phyloP scores from a whole-genome alignment of 1,139 yeast species.

The Lodderomyces orthopsilosis region DNA sequence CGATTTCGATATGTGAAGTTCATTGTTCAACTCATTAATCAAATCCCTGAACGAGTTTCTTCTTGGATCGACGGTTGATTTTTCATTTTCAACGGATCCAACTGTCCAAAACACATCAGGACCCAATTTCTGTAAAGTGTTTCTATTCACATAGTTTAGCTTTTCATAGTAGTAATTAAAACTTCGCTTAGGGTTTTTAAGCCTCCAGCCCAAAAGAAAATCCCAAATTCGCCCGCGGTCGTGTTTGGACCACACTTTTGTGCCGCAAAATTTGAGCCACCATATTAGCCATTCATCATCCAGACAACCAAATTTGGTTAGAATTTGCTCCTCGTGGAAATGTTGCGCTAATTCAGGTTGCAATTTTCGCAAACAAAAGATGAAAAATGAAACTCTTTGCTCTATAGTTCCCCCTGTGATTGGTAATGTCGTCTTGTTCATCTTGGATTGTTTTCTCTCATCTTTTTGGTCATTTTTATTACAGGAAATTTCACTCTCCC shows the following conservation, averaged over 20 bases:
- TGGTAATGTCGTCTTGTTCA: constrained; percentile 42
- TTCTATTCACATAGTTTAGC: constrained; percentile 23
- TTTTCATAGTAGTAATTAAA: constrained; percentile 34
- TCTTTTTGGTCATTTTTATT: constrained; percentile 6
- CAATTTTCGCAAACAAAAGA: constrained; percentile 58
- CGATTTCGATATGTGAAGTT: constrained; percentile 9
- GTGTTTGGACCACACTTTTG: constrained; percentile 76
- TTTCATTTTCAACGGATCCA: constrained; percentile 15
- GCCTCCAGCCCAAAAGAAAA: constrained; percentile 75
- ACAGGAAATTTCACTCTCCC: neutral
- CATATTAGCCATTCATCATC: constrained; percentile 91
- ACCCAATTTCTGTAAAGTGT: constrained; percentile 33
- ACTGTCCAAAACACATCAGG: constrained; percentile 46
- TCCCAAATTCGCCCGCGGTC: constrained; percentile 94
- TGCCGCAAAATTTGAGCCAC: constrained; percentile 95
- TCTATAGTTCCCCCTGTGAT: constrained; percentile 66
- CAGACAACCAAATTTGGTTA: constrained; percentile 56
- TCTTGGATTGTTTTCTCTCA: constrained; percentile 16
- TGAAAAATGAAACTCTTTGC: constrained; percentile 70
- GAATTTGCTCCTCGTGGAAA: constrained; percentile 77
- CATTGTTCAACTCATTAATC: constrained; percentile 26
- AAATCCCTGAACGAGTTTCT: constrained; percentile 33
- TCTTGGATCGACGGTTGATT: constrained; percentile 7
- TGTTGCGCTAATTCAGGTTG: constrained; percentile 77
- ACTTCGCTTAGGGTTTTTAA: constrained; percentile 35